Percentiles rank a stretch among this genome's conserved stretches.
Evolutionary conservation across 352 stramenopile species (phyloP).

Genomic region (Pythium monospermum): DNA sequence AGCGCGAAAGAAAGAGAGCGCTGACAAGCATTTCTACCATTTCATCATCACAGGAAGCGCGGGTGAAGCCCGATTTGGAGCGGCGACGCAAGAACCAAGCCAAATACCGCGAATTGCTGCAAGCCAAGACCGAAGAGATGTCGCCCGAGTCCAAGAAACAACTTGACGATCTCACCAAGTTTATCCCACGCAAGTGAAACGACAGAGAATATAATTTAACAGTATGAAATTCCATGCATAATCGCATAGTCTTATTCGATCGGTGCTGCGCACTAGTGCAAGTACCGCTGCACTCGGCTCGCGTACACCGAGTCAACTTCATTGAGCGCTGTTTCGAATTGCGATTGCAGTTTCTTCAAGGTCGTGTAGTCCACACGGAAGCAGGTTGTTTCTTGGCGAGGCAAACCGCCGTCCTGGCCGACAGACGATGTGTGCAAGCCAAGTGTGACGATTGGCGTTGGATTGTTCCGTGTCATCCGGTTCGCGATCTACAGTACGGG

Average conservation of each 20-base stretch:
- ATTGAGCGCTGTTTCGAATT: slow-evolving; percentile 62
- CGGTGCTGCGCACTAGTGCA: slow-evolving; percentile 29
- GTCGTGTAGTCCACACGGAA: slow-evolving; percentile 60
- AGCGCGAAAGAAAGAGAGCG: too few relatives aligned
- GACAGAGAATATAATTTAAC: slow-evolving; percentile 11
- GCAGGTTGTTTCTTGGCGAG: slow-evolving; percentile 30
- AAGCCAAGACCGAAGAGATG: slow-evolving; percentile 36
- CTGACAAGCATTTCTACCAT: background rate
- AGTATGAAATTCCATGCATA: too few relatives aligned
- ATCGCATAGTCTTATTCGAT: background rate
- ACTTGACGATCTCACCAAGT: slow-evolving; percentile 73
- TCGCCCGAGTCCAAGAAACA: slow-evolving; percentile 68
- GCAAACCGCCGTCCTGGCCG: slow-evolving; percentile 5
- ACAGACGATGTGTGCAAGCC: slow-evolving; percentile 36
- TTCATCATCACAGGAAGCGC: slow-evolving; percentile 41
- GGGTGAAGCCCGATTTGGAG: slow-evolving; percentile 57
- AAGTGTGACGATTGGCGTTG: slow-evolving; percentile 69
- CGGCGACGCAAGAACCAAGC: slow-evolving; percentile 56
- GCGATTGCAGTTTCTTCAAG: slow-evolving; percentile 54
- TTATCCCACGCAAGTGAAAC: slow-evolving; percentile 24
- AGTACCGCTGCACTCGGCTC: slow-evolving; percentile 71
- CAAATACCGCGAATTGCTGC: slow-evolving; percentile 73
- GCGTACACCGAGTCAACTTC: slow-evolving; percentile 65
- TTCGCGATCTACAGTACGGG: slow-evolving; percentile 40
- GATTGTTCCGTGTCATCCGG: slow-evolving; percentile 50